Percentiles rank a stretch among this genome's conserved stretches.
These are phyloP conservation scores for Geranomyces michiganensis DNA, from an alignment of 192 early-diverging fungal genomes.

Conservation along the genomic window DNA sequence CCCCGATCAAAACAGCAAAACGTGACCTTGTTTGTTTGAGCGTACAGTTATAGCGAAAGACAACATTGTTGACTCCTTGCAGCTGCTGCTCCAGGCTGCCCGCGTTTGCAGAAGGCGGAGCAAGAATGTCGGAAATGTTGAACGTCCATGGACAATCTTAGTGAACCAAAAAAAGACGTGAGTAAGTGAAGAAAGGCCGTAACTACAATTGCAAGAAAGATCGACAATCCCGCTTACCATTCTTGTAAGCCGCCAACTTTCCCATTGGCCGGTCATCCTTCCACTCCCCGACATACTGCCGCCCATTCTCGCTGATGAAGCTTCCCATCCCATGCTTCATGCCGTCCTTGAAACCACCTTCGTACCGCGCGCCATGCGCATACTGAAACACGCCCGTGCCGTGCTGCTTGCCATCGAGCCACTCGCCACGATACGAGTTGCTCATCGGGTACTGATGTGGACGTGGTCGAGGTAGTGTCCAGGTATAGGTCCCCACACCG, in stretches of 20 bases:
- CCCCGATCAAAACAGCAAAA: background rate
- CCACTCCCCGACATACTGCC: constrained; percentile 52
- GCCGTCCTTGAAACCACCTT: constrained; percentile 59
- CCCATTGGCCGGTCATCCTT: constrained; percentile 41
- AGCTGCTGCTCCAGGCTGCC: constrained; percentile 30
- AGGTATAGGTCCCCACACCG: constrained; percentile 54
- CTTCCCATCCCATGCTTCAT: constrained; percentile 52
- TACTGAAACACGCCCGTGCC: constrained; percentile 57
- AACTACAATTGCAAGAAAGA: no score
- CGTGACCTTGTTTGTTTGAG: background rate
- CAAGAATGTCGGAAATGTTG: constrained; percentile 28
- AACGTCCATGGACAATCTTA: constrained; percentile 48
- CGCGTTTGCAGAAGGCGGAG: background rate
- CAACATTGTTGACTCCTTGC: constrained; percentile 45
- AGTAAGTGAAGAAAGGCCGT: background rate
- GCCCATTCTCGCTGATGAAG: constrained; percentile 52
- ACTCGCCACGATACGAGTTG: constrained; percentile 53
- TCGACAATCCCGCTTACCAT: constrained; percentile 34
- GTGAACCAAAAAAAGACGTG: background rate
- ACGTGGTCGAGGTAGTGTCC: constrained; percentile 32
- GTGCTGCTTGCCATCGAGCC: constrained; percentile 49
- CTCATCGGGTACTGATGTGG: constrained; percentile 50
- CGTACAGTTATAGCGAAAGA: constrained; percentile 46
- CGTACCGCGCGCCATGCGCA: constrained; percentile 53
- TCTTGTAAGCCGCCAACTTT: constrained; percentile 36